Conservation (phyloP, 1,284 basidiomycete genomes). For the Cryptococcus hybrid region DNA sequence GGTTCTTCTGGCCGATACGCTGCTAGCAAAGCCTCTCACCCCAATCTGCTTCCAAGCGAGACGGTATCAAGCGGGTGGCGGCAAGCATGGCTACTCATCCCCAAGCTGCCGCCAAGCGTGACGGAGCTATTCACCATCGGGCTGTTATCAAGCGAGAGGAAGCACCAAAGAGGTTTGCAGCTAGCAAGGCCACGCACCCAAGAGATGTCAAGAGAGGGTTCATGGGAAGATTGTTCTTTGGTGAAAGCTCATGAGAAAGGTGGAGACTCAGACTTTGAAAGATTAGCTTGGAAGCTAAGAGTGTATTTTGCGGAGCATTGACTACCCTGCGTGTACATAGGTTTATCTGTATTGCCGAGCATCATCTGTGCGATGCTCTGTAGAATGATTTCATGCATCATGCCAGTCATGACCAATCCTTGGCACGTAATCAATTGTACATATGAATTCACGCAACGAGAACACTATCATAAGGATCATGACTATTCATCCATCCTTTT, state of each 20-base stretch:
- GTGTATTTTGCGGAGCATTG: background rate
- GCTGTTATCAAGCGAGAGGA: conserved; percentile 1
- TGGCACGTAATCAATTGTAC: background rate
- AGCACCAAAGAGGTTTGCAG: conserved; percentile 2
- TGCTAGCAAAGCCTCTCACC: conserved; percentile 9
- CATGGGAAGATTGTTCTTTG: background rate
- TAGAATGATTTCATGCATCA: background rate
- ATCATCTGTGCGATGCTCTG: background rate
- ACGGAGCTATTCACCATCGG: background rate
- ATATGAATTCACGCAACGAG: conserved; percentile 56
- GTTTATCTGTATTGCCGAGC: background rate
- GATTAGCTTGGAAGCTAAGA: background rate
- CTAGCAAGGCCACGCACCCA: conserved; percentile 1
- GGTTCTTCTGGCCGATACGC: background rate
- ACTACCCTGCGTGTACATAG: background rate
- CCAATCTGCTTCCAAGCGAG: background rate
- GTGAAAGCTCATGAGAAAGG: background rate
- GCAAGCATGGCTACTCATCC: conserved; percentile 10
- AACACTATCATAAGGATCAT: conserved; percentile 55
- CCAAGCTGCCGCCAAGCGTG: background rate
- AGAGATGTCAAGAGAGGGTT: background rate
- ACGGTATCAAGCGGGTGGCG: conserved; percentile 8
- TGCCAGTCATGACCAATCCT: background rate
- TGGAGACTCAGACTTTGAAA: background rate
- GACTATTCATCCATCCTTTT: too few species aligned